Conservation (phyloP, 208 protist genomes). For the Wallacemonas sp. region DNA sequence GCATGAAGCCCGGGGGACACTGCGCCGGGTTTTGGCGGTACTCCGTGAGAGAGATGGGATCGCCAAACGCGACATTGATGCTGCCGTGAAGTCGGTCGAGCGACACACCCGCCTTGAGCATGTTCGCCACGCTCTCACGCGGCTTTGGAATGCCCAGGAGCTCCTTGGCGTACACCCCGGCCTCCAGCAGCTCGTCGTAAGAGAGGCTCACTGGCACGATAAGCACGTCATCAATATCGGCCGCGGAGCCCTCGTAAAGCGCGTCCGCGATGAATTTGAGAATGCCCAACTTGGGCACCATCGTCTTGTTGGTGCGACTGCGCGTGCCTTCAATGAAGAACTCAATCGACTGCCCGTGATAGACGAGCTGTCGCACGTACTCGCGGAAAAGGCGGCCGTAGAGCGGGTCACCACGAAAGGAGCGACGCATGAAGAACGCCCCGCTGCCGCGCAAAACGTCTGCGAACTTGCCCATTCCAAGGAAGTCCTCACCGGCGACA, state of each 20-base stretch:
- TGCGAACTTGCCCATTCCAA: conserved; percentile 62
- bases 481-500: conserved; percentile 87
- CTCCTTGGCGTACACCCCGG: conserved; percentile 78
- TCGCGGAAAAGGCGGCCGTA: conserved; percentile 81
- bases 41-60: conserved; percentile 66
- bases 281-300: conserved; percentile 88
- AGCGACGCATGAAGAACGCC: conserved; percentile 91
- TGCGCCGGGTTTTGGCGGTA: conserved; percentile 36
- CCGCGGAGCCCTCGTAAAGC: conserved; percentile 43
- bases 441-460: conserved; percentile 84
- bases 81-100: conserved; percentile 71
- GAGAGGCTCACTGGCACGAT: conserved; percentile 85
- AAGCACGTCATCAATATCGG: conserved; percentile 67
- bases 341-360: conserved; percentile 53
- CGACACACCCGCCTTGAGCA: conserved; percentile 49
- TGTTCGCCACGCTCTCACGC: conserved; percentile 70
- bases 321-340: conserved; percentile 92
- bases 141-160: conserved; percentile 86
- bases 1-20: conserved; percentile 41
- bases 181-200: conserved; percentile 90
- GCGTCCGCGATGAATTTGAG: conserved; percentile 86
- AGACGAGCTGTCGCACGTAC: conserved; percentile 80
- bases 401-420: conserved; percentile 75
- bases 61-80: conserved; percentile 75
- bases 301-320: conserved; percentile 85